A percentile compares a stretch with the other conserved stretches of the same genome.
These are phyloP conservation scores for Nicotiana tomentosiformis DNA, from an alignment of 257 asterid genomes.

Conservation along the genomic window DNA sequence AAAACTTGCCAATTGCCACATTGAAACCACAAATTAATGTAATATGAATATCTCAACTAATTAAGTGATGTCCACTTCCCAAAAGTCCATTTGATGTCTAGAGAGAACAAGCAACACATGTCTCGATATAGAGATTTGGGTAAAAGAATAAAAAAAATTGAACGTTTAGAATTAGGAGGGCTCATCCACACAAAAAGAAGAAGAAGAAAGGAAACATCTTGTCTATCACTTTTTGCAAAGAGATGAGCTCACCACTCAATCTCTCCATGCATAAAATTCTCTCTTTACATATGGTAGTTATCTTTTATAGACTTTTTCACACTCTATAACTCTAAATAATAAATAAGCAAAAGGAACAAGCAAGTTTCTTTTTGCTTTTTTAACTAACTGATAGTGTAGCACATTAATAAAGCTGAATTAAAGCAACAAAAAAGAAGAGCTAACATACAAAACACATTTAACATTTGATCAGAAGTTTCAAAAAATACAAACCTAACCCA, in stretches of 20 bases:
- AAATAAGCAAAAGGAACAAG: neutral
- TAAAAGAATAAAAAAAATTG: neutral
- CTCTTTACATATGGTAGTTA: neutral
- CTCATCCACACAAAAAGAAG: neutral
- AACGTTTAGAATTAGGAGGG: conserved; percentile 15
- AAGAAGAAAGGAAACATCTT: conserved; percentile 6
- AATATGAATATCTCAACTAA: neutral
- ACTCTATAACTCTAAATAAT: conserved; percentile 16
- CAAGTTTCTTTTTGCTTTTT: neutral
- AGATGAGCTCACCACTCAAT: conserved; percentile 22
- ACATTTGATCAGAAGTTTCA: conserved; percentile 34
- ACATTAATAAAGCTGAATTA: conserved; percentile 13
- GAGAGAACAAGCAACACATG: neutral
- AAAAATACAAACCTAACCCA: conserved; percentile 30
- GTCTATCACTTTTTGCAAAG: conserved; percentile 24
- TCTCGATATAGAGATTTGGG: neutral
- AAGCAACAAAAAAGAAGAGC: conserved; percentile 6
- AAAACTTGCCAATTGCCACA: conserved; percentile 7
- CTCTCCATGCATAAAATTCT: conserved; percentile 11
- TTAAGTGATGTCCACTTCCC: neutral
- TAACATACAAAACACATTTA: conserved; percentile 15
- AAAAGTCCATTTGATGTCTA: neutral
- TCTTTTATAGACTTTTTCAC: conserved; percentile 10
- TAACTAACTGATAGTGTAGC: neutral
- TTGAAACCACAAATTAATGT: neutral